Evolutionary conservation across 108 stramenopile species (phyloP), one percentile per base, ranked within the genome.

Genomic region (Cyclotella choctawhatcheeana): DNA sequence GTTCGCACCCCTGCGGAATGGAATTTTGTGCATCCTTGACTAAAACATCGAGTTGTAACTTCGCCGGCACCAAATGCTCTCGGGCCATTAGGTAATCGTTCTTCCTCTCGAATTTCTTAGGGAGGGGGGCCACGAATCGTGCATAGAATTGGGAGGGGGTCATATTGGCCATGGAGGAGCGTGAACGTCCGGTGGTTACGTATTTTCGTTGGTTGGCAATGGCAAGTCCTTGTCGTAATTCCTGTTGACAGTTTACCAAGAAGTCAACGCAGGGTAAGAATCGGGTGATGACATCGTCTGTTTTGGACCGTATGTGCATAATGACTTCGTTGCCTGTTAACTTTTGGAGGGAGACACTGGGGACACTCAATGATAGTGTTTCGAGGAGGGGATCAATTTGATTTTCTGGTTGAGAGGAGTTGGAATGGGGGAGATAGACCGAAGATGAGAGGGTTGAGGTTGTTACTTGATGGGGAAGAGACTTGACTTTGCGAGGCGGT

Each of bases 201-300:
- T 58, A 40, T 16, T 43, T 33, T 13, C 63, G 58, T 24, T 63
- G 48, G 13, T 86, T 84, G 20, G 93, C 90, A 3, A 81, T 44
- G 1, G 73, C 82, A 30, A 94, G 59, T 20, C 93, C 93, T 58
- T 87, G 85, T 8, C 93, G 88, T 32, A 94, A 56, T 40, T 92
- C 91, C 62, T 94, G 93, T 71, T 94, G 93, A 60, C 93, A 94
- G 50, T 83, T 82, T 0, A 94, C 93, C n/a, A 94, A 64, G 76
- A 94, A 94, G 33, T 92, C 91, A 0, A 91, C 90, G 66, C 93
- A 94, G 10, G 93, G 93, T 20, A 94, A 56, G 67, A 85, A 94
- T 3, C 82, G 72, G 1, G 87, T 88, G 17, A 88, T 61, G 21
- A 94, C 93, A 50, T 94, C 88, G 17, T 86, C 69, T 27, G 88